Base-by-base conservation (phyloP, 352 stramenopile species). In the Phytophthora litchii region DNA sequence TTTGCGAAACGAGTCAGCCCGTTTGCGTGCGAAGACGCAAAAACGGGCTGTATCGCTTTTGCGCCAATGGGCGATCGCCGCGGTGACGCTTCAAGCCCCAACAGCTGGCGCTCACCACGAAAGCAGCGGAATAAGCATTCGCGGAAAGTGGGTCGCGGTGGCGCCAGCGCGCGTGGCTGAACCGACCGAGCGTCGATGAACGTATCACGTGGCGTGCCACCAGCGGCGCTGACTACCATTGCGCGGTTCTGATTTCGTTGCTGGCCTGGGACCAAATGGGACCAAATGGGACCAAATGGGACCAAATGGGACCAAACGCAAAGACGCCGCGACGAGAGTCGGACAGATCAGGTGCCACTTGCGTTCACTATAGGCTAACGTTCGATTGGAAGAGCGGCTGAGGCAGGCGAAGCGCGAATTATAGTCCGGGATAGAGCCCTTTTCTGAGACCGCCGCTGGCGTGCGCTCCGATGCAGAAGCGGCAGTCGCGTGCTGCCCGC, bases 341-440 rank as follows among this genome's bases (percentile, higher is more conserved):
- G 48, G 48, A 51, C 41, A 56, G 38, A 60, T 60, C 55, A 56
- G 46, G 46, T 40, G 37, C 19, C 29, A 19, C 25, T 36, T n/a
- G 25, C 36, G 21, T 10, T 56, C 36, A 53, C n/a, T 51, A 51
- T 59, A 20, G 6, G 38, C 49, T 54, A 70, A 69, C 47, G 61
- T 72, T 72, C 63, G 63, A 72, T 72, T 72, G 63, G 57, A 72
- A 67, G 32, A 17, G 40, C 38, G 27, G 34, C 19, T 50, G 34
- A 43, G 27, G 42, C 50, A 61, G 58, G 43, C 50, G n/a, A n/a
- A n/a, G n/a, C n/a, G n/a, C n/a, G n/a, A 68, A 63, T 57, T 58
- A 52, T 54, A 54, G 48, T 57, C 47, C 29, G 46, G 29, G 16
- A 57, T 41, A 46, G 49, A 57, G 49, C 36, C 49, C 36, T 41